Conservation (phyloP, 2,329 filamentous ascomycete species). For the Orbilia oligospora region DNA sequence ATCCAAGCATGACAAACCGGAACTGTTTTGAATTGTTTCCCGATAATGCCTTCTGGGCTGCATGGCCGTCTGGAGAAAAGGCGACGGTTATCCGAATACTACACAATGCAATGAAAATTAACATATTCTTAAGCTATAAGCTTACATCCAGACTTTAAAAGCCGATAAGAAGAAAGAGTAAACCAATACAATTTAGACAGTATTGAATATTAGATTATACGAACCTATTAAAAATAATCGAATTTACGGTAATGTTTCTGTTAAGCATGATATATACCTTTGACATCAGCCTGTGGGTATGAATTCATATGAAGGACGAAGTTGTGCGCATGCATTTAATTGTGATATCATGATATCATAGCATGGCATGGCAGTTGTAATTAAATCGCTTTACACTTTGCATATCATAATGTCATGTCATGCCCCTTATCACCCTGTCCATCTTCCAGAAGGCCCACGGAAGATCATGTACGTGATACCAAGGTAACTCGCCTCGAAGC, state of each 20-base stretch:
- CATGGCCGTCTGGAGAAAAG: conserved; percentile 19
- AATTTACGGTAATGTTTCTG: background rate
- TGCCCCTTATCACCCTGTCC: conserved; percentile 13
- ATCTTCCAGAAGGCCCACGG: conserved; percentile 7
- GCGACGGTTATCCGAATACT: conserved; percentile 8
- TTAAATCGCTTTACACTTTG: too few relatives aligned
- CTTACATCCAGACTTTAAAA: background rate
- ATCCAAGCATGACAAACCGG: conserved; percentile 45
- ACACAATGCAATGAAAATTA: background rate
- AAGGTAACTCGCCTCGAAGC: conserved; percentile 33
- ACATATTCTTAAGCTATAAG: too few relatives aligned
- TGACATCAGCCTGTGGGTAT: conserved; percentile 20
- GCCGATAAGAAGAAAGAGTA: background rate
- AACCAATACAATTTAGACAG: background rate
- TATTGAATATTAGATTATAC: conserved; percentile 1
- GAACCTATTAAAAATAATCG: background rate
- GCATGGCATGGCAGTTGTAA: too few relatives aligned
- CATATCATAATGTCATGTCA: too few relatives aligned
- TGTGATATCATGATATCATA: conserved; percentile 5
- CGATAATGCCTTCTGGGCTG: conserved; percentile 24
- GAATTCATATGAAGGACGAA: background rate
- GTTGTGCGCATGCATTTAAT: conserved; percentile 20
- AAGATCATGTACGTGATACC: conserved; percentile 32
- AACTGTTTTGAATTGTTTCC: conserved; percentile 9
- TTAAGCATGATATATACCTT: background rate